Conservation (phyloP, 441 rosid species). For the Pelargonium citronellum region DNA sequence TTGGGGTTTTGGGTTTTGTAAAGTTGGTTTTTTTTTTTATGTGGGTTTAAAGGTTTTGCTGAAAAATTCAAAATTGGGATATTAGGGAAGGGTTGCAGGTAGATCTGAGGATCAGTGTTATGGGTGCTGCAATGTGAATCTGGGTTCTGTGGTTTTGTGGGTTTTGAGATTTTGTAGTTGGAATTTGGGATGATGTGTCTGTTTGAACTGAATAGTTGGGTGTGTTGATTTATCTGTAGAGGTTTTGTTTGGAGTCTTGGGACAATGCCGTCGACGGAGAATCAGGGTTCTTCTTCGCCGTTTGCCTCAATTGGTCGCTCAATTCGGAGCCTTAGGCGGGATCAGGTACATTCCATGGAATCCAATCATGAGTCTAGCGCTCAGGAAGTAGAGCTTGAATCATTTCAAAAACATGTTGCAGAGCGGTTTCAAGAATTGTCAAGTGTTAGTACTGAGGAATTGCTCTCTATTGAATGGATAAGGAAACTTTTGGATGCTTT, state of each 20-base stretch:
- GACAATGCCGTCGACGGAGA: constrained; percentile 26
- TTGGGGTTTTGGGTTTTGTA: background rate
- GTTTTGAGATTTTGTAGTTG: background rate
- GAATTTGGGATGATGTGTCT: background rate
- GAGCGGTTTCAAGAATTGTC: constrained; percentile 27
- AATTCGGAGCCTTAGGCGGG: constrained; percentile 28
- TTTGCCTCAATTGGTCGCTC: constrained; percentile 25
- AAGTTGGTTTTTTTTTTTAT: background rate
- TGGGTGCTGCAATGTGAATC: background rate
- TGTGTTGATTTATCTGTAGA: constrained; percentile 13
- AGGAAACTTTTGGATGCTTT: constrained; percentile 36
- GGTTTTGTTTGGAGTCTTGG: background rate
- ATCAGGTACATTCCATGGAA: constrained; percentile 29
- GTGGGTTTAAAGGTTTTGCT: background rate
- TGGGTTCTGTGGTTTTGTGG: constrained; percentile 2
- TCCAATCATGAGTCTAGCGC: constrained; percentile 16
- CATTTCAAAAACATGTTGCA: constrained; percentile 32
- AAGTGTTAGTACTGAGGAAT: constrained; percentile 18
- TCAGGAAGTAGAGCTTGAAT: constrained; percentile 25
- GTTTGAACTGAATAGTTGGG: background rate
- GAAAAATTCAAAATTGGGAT: background rate
- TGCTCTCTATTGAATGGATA: constrained; percentile 38
- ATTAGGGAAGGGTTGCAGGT: background rate
- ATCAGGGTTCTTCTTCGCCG: constrained; percentile 23
- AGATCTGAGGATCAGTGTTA: background rate